A percentile compares a stretch with the other conserved stretches of the same genome.
Evolutionary conservation across 306 rosid genomes (phyloP).

Genomic region (Vigna radiata): DNA sequence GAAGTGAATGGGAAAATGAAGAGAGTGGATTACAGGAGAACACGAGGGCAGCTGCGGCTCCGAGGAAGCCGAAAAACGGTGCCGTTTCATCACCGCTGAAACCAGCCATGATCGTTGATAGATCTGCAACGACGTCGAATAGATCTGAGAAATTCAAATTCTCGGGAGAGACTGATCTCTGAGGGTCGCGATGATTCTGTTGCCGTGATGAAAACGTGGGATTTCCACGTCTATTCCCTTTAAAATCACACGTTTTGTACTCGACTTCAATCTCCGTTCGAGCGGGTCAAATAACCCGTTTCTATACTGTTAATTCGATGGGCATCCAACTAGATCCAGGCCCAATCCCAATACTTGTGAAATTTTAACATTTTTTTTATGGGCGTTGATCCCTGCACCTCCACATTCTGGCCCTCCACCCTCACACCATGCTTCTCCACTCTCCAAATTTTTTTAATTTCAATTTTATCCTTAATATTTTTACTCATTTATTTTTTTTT

Average conservation of each 20-base stretch:
- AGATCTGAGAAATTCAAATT: slow-evolving; percentile 16
- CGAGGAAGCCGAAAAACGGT: slow-evolving; percentile 33
- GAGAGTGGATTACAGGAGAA: slow-evolving; percentile 26
- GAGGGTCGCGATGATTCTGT: background rate
- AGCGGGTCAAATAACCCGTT: background rate
- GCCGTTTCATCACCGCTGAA: slow-evolving; percentile 38
- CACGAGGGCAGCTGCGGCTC: slow-evolving; percentile 30
- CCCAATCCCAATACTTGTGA: background rate
- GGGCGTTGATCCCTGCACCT: no score
- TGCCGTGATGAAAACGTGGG: background rate
- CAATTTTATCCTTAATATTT: no score
- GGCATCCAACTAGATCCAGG: background rate
- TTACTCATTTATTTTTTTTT: no score
- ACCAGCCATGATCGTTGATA: background rate
- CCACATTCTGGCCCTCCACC: no score
- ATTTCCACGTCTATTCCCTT: slow-evolving; percentile 2
- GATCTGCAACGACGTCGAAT: slow-evolving; percentile 23
- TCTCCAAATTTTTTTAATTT: no score
- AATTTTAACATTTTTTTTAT: no score
- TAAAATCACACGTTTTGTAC: background rate
- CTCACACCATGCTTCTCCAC: no score
- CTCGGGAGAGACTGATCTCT: background rate
- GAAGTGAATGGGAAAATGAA: background rate
- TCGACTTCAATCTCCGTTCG: background rate
- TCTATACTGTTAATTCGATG: background rate